A percentile compares a stretch with the other conserved stretches of the same genome.
Conservation (phyloP, 2,329 filamentous ascomycete genomes). For the Tolypocladium capitatum region DNA sequence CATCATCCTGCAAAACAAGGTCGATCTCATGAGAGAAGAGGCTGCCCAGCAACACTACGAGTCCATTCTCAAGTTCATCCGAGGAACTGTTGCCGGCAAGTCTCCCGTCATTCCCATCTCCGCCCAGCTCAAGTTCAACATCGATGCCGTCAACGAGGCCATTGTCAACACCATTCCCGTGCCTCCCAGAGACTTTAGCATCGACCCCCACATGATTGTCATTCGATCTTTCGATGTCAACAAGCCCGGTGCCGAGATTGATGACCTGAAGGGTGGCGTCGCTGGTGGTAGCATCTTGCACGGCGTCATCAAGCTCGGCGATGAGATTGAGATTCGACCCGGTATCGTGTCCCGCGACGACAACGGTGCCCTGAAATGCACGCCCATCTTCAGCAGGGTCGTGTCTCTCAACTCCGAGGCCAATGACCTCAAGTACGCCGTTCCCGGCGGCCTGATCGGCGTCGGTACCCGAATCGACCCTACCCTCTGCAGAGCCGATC, state of each 20-base stretch:
- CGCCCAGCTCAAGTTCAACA: conserved; percentile 98
- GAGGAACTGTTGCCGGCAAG: conserved; percentile 90
- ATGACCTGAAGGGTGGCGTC: conserved; percentile 96
- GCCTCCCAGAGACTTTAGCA: conserved; percentile 77
- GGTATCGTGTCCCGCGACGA: conserved; percentile 95
- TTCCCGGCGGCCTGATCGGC: conserved; percentile 94
- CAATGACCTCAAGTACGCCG: conserved; percentile 97
- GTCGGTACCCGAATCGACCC: conserved; percentile 96
- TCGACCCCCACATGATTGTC: conserved; percentile 95
- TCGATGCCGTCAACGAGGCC: conserved; percentile 93
- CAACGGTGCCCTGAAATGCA: conserved; percentile 87
- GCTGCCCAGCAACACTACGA: conserved; percentile 88
- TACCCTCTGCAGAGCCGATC: conserved; percentile 95
- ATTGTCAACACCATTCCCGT: conserved; percentile 93
- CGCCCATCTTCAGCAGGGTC: conserved; percentile 90
- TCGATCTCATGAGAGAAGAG: conserved; percentile 95
- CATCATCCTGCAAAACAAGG: conserved; percentile 99
- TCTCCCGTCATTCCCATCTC: conserved; percentile 93
- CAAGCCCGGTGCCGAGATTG: conserved; percentile 97
- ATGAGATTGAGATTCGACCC: conserved; percentile 98
- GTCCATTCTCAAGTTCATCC: conserved; percentile 96
- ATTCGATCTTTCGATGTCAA: conserved; percentile 99
- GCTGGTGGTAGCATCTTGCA: conserved; percentile 94
- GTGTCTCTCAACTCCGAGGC: conserved; percentile 93
- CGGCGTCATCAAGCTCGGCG: conserved; percentile 90